Evolutionary conservation across 345 rosid genomes (phyloP).

Genomic region (Murraya koenigii): DNA sequence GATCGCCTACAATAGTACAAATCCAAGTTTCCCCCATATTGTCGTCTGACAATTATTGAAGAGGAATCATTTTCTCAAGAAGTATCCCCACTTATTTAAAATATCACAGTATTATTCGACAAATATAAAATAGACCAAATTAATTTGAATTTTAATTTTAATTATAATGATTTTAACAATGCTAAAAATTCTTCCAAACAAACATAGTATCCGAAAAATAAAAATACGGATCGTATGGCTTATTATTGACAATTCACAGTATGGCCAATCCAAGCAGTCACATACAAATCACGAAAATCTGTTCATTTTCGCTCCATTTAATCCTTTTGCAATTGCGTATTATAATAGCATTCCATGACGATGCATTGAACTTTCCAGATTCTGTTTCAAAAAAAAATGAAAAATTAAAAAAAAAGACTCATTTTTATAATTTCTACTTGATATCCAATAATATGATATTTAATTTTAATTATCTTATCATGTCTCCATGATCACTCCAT

Average conservation of each 20-base stretch:
- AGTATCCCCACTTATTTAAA: neutral
- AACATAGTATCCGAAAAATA: neutral
- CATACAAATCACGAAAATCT: neutral
- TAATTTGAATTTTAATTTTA: too few species aligned
- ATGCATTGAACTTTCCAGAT: neutral
- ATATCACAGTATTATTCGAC: neutral
- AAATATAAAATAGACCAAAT: neutral
- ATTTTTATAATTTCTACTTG: neutral
- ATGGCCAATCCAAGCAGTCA: neutral
- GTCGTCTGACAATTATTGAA: neutral
- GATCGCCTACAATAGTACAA: neutral
- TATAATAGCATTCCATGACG: neutral
- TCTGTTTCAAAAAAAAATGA: neutral
- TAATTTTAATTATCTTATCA: neutral
- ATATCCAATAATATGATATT: neutral
- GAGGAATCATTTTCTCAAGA: neutral
- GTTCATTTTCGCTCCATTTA: neutral
- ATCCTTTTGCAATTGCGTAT: neutral
- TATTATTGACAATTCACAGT: neutral
- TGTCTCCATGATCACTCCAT: too few species aligned
- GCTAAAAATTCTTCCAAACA: neutral
- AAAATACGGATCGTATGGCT: neutral
- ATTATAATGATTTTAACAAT: too few species aligned
- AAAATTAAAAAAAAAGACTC: neutral
- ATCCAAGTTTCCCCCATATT: neutral